Evolutionary conservation across 108 stramenopile species (phyloP).

Genomic region (Hondaea fermentalgiana): DNA sequence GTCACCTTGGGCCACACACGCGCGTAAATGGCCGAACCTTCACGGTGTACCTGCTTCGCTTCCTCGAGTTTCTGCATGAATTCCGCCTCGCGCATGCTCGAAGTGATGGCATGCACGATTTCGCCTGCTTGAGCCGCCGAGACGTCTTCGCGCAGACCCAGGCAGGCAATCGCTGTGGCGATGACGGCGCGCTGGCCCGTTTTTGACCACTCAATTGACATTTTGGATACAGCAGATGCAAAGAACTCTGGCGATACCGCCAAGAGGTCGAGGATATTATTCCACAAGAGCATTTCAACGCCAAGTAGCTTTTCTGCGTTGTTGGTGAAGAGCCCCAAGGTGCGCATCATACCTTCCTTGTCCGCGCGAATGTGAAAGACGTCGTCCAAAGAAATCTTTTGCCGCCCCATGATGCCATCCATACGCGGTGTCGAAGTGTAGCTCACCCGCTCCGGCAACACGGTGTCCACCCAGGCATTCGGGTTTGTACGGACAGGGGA

Average conservation of each 20-base stretch:
- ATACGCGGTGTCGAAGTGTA: not conserved
- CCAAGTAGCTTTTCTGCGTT: not conserved
- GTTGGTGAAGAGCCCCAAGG: not conserved
- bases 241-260: not conserved
- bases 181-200: not conserved
- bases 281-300: not conserved
- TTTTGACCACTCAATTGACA: not conserved
- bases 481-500: not conserved
- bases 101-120: not conserved
- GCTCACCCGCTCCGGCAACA: not conserved
- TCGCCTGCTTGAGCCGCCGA: not conserved
- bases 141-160: not conserved
- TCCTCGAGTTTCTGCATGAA: not conserved
- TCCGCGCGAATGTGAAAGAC: slow-evolving; percentile 11
- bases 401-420: not conserved
- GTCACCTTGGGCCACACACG: not conserved
- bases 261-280: not conserved
- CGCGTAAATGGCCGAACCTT: not conserved
- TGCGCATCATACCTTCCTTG: not conserved
- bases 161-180: not conserved
- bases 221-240: not conserved
- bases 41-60: not conserved
- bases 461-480: not conserved
- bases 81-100: not conserved
- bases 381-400: not conserved